Percentiles rank a stretch among this genome's conserved stretches.
Evolutionary conservation across 176 grass and related monocot species (phyloP).

Genomic region (Triticum timopheevii): DNA sequence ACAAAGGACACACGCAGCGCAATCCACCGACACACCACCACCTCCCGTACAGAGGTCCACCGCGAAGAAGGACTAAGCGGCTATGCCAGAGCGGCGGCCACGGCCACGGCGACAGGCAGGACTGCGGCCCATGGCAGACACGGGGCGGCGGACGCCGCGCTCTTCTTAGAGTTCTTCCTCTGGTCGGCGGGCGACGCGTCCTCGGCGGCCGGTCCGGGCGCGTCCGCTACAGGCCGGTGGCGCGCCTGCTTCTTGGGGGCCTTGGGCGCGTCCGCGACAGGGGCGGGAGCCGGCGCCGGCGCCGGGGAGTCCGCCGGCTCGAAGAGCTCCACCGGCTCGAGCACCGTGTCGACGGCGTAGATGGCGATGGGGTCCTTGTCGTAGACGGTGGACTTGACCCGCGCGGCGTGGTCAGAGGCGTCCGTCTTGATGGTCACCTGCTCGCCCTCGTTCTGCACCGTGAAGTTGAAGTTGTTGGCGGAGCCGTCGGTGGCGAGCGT

Average conservation of each 20-base stretch:
- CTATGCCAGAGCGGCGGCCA: slow-evolving; percentile 29
- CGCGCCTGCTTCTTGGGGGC: slow-evolving; percentile 26
- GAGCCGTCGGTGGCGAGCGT: slow-evolving; percentile 82
- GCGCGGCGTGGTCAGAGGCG: slow-evolving; percentile 35
- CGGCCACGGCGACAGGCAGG: not conserved
- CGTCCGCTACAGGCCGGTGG: slow-evolving; percentile 43
- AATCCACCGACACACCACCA: slow-evolving; percentile 25
- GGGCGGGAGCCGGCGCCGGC: slow-evolving; percentile 32
- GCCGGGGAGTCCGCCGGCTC: slow-evolving; percentile 37
- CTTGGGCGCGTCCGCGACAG: slow-evolving; percentile 48
- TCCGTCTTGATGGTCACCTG: slow-evolving; percentile 60
- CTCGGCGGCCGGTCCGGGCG: slow-evolving; percentile 41
- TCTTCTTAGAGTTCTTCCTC: slow-evolving; percentile 48
- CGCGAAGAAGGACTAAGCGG: not conserved
- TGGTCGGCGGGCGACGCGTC: slow-evolving; percentile 46
- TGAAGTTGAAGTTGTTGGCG: slow-evolving; percentile 75
- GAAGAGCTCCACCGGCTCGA: slow-evolving; percentile 78
- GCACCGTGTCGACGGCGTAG: slow-evolving; percentile 57
- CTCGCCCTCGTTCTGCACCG: slow-evolving; percentile 76
- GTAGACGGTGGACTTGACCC: slow-evolving; percentile 44
- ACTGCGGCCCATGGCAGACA: slow-evolving; percentile 31
- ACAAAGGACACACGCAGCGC: not conserved
- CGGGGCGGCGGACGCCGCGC: slow-evolving; percentile 7
- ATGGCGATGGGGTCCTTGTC: slow-evolving; percentile 72
- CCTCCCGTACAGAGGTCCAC: not conserved